Conservation (phyloP, 208 protist genomes). For the Sergeia podlipaevii region DNA sequence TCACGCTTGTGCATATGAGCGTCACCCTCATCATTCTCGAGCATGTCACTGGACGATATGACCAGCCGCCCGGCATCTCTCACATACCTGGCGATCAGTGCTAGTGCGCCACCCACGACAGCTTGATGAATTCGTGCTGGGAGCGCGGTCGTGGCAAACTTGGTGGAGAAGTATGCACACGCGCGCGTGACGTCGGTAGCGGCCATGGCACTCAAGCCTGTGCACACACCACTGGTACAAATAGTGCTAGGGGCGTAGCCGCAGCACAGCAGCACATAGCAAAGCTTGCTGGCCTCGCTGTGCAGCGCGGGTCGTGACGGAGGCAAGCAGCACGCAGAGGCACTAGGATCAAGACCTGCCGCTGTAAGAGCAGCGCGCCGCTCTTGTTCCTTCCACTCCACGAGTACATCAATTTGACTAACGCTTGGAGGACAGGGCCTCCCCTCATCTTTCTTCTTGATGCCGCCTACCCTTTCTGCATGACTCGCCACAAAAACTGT, state of each 20-base stretch:
- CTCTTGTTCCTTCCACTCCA: too few relatives aligned
- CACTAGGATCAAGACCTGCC: too few relatives aligned
- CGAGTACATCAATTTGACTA: too few relatives aligned
- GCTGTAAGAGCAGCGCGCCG: too few relatives aligned
- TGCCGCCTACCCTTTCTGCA: too few relatives aligned
- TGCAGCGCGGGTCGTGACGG: conserved; percentile 24
- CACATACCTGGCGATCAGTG: conserved; percentile 16
- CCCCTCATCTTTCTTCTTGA: too few relatives aligned
- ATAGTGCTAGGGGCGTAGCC: conserved; percentile 54
- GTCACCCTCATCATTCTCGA: conserved; percentile 1
- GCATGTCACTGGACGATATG: neutral
- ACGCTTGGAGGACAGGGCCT: too few relatives aligned
- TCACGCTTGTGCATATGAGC: too few relatives aligned
- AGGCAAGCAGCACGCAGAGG: too few relatives aligned
- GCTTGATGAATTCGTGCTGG: conserved; percentile 31
- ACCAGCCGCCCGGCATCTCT: conserved; percentile 7
- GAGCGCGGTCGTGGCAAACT: conserved; percentile 23
- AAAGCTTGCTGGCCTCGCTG: conserved; percentile 20
- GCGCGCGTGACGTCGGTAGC: conserved; percentile 33
- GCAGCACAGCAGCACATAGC: conserved; percentile 52
- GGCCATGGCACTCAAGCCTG: conserved; percentile 37
- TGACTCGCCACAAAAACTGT: too few relatives aligned
- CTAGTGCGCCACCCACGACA: conserved; percentile 8
- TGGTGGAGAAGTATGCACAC: conserved; percentile 38
- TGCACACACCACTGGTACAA: conserved; percentile 53